phyloP scores from a whole-genome alignment of 352 stramenopile species.

The Phytophthora pinifolia region DNA sequence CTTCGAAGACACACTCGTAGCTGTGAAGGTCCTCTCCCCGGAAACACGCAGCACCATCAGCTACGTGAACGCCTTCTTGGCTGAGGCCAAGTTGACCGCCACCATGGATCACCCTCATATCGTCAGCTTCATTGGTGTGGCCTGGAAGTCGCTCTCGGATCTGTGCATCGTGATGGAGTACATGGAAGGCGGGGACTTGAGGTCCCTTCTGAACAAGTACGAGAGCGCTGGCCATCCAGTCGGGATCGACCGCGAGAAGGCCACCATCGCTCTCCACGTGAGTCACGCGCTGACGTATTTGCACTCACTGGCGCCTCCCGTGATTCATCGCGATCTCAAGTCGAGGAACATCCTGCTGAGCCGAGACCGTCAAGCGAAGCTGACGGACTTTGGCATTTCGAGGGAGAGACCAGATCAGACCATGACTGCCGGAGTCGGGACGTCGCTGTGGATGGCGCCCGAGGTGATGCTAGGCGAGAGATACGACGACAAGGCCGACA shows the following conservation, averaged over 20 bases:
- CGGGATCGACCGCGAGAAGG: slow-evolving; percentile 15
- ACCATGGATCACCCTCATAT: slow-evolving; percentile 44
- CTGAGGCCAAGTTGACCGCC: slow-evolving; percentile 48
- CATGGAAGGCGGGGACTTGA: slow-evolving; percentile 38
- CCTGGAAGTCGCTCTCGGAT: slow-evolving; percentile 46
- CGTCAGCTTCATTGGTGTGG: slow-evolving; percentile 44
- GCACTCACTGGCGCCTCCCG: slow-evolving; percentile 39
- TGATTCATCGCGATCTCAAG: slow-evolving; percentile 71
- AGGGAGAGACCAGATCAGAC: slow-evolving; percentile 18
- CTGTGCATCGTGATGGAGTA: slow-evolving; percentile 45
- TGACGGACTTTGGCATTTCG: slow-evolving; percentile 53
- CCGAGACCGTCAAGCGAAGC: slow-evolving; percentile 36
- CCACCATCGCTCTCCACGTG: slow-evolving; percentile 36
- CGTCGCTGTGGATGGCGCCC: slow-evolving; percentile 19
- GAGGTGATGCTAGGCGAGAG: slow-evolving; percentile 22
- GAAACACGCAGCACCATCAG: slow-evolving; percentile 19
- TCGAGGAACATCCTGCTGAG: slow-evolving; percentile 67
- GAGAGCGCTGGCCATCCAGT: not conserved
- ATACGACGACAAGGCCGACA: slow-evolving; percentile 27
- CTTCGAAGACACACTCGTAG: slow-evolving; percentile 30
- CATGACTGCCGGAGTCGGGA: slow-evolving; percentile 23
- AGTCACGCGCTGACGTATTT: slow-evolving; percentile 48
- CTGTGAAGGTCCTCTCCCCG: slow-evolving; percentile 38
- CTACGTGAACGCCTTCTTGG: slow-evolving; percentile 42
- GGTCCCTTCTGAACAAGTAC: slow-evolving; percentile 26